Evolutionary conservation across 1,284 basidiomycete genomes (phyloP).

Genomic region (Blastosporella zonata): DNA sequence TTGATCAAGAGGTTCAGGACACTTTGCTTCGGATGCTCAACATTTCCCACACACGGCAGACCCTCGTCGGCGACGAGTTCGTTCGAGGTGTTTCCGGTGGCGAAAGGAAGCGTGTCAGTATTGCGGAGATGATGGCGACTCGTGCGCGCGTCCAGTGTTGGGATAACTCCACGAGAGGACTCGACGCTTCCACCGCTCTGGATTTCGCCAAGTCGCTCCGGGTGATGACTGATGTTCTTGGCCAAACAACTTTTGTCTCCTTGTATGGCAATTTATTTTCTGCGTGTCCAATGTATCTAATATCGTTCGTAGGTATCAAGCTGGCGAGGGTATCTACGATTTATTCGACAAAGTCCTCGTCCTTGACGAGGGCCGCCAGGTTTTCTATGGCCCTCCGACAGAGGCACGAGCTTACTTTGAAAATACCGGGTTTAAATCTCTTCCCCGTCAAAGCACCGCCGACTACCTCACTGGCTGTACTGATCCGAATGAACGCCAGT

Average conservation of each 20-base stretch:
- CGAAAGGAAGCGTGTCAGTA: constrained; percentile 76
- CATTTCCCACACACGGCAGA: constrained; percentile 53
- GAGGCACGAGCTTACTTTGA: constrained; percentile 25
- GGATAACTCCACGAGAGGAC: constrained; percentile 60
- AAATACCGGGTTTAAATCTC: constrained; percentile 50
- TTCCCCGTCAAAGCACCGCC: constrained; percentile 35
- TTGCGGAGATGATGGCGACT: constrained; percentile 65
- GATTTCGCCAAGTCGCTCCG: constrained; percentile 66
- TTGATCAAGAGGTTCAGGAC: constrained; percentile 30
- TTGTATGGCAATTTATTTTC: constrained; percentile 27
- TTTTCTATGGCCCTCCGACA: constrained; percentile 9
- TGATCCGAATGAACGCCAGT: constrained; percentile 43
- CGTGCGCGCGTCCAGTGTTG: constrained; percentile 59
- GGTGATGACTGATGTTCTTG: constrained; percentile 54
- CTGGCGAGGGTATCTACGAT: constrained; percentile 2
- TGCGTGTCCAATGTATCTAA: neutral
- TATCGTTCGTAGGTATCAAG: constrained; percentile 3
- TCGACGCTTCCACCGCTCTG: constrained; percentile 70
- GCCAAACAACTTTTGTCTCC: constrained; percentile 56
- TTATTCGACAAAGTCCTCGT: constrained; percentile 8
- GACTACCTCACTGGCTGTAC: constrained; percentile 36
- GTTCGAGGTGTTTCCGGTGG: constrained; percentile 76
- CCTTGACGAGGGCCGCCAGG: constrained; percentile 10
- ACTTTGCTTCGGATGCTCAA: constrained; percentile 54
- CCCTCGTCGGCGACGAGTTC: constrained; percentile 66